phyloP scores from a whole-genome alignment of 2,329 filamentous ascomycete genomes.

The Geoglossum cookeanum region DNA sequence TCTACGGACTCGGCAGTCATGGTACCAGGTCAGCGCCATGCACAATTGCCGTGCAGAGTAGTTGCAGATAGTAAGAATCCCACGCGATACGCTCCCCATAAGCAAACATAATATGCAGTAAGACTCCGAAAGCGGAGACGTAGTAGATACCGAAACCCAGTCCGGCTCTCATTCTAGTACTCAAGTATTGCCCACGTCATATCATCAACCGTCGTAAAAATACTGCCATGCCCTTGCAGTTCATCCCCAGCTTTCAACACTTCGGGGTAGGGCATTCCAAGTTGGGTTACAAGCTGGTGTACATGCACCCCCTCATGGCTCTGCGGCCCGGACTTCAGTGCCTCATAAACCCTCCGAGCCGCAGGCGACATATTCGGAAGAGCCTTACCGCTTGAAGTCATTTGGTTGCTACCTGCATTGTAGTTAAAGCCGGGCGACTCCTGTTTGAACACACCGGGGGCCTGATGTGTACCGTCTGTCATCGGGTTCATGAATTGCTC shows the following conservation, averaged over 20 bases:
- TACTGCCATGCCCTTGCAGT: slow-evolving; percentile 49
- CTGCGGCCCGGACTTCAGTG: slow-evolving; percentile 46
- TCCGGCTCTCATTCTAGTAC: slow-evolving; percentile 22
- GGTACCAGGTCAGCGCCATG: no score
- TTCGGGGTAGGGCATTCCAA: slow-evolving; percentile 47
- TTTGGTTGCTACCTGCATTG: not conserved
- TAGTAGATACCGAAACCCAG: not conserved
- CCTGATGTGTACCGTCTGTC: slow-evolving; percentile 25
- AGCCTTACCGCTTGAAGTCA: not conserved
- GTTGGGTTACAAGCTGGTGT: slow-evolving; percentile 49
- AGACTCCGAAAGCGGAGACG: not conserved
- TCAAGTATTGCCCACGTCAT: slow-evolving; percentile 79
- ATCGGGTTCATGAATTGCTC: slow-evolving; percentile 17
- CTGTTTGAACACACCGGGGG: not conserved
- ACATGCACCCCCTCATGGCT: slow-evolving; percentile 71
- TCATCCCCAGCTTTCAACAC: slow-evolving; percentile 67
- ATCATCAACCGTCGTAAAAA: slow-evolving; percentile 87
- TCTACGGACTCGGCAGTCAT: no score
- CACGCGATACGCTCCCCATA: no score
- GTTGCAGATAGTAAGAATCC: no score
- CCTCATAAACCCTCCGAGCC: slow-evolving; percentile 53
- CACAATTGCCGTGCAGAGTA: no score
- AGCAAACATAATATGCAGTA: not conserved
- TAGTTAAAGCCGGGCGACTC: not conserved
- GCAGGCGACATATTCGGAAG: slow-evolving; percentile 28